phyloP scores from a whole-genome alignment of 2,329 filamentous ascomycete species.

The Thelonectria rubi region DNA sequence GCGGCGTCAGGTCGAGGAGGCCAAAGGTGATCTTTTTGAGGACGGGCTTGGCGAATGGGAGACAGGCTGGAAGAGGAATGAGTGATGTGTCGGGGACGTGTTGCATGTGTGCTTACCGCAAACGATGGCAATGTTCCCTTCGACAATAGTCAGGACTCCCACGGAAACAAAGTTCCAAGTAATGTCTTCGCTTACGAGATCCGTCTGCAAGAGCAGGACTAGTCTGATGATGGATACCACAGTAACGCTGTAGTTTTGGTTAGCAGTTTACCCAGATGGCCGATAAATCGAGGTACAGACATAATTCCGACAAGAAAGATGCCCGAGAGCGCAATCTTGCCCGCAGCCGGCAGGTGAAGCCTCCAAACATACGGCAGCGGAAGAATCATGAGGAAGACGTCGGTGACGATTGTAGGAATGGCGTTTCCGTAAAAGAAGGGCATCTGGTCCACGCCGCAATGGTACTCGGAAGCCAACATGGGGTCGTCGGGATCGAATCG shows the following conservation, averaged over 20 bases:
- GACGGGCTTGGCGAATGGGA: constrained; percentile 10
- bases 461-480: constrained; percentile 3
- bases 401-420: constrained; percentile 42
- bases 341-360: constrained; percentile 36
- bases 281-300: neutral
- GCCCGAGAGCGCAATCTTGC: constrained; percentile 36
- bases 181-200: constrained; percentile 35
- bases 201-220: constrained; percentile 12
- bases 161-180: constrained; percentile 40
- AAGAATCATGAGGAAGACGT: constrained; percentile 40
- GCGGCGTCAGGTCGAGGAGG: neutral
- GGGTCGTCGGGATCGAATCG: constrained; percentile 2
- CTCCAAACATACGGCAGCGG: constrained; percentile 43
- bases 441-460: constrained; percentile 30
- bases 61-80: neutral
- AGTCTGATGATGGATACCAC: constrained; percentile 4
- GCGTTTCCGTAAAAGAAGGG: constrained; percentile 44
- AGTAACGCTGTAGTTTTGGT: constrained; percentile 2
- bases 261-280: neutral
- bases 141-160: constrained; percentile 37
- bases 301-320: constrained; percentile 14
- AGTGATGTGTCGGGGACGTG: too few species aligned
- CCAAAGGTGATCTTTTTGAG: constrained; percentile 1
- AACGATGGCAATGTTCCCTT: constrained; percentile 38
- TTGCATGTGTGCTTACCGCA: constrained; percentile 28